Base-by-base conservation (phyloP, 306 rosid genomes). In the Dryas drummondii region DNA sequence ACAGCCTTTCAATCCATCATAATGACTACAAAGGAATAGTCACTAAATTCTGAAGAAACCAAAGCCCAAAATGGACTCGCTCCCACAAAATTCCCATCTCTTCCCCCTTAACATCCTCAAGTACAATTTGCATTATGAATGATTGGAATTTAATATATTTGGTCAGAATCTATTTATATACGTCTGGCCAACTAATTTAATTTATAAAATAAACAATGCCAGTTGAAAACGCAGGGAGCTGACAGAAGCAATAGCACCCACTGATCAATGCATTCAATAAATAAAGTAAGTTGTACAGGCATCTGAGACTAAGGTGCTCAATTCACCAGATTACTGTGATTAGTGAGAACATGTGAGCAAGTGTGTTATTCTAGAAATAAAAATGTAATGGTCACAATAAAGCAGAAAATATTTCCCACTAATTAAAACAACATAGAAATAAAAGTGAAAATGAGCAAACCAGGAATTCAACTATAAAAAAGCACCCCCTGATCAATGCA, bases 141-240 rank as follows among this genome's bases (percentile, higher is more conserved):
- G 44, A 61, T 61, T 61, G 17, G 19, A 63, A 1, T 7, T 63
- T 13, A 47, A 57, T 45, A 14, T 45, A 57, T 57, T 54, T 72
- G 26, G 55, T 57, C 42, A 72, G 46, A 44, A 22, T 13, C 44
- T 3, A 56, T 8, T 63, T 41, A 15, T 42, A 61, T 12, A 55
- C 3, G 17, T 17, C 64, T 40, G 22, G 74, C n/a, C 17, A 62
- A 62, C 11, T 40, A 15, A 6, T 5, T 14, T 16, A 68, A 16
- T 68, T 47, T 27, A 27, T 15, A 5, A 50, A 13, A 50, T 37
- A 69, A 75, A 19, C 3, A 7, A 46, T 57, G 42, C 79, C 61
- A 12, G 82, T 22, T 70, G 56, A 81, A 73, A 74, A 71, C 72
- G 47, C 19, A 16, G 19, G 58, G 49, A 70, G 66, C 51, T 68